phyloP scores from a whole-genome alignment of 75 land plant genomes.

The Cryptomeria japonica region DNA sequence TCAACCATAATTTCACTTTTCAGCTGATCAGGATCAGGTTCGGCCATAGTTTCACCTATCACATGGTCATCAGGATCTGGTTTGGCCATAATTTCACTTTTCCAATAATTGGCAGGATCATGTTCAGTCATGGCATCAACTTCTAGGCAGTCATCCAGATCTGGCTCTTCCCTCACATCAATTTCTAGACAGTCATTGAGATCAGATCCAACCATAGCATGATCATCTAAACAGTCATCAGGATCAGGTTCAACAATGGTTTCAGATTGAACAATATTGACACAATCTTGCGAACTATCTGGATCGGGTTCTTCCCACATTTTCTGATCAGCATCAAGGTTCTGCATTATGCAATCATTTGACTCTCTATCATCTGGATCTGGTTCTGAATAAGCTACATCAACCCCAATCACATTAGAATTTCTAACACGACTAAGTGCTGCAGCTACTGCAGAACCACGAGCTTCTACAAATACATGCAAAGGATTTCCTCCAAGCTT shows the following conservation, averaged over 20 bases:
- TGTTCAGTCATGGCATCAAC: constrained; percentile 23
- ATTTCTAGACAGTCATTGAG: constrained; percentile 21
- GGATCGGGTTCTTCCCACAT: constrained; percentile 42
- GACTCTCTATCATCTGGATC: constrained; percentile 45
- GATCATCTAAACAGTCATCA: constrained; percentile 16
- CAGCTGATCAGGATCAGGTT: constrained; percentile 36
- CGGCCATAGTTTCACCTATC: background rate
- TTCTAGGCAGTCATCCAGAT: constrained; percentile 29
- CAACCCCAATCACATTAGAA: constrained; percentile 11
- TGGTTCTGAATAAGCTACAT: constrained; percentile 23
- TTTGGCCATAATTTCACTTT: background rate
- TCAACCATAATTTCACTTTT: background rate
- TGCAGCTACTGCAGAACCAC: constrained; percentile 75
- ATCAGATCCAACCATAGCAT: constrained; percentile 18
- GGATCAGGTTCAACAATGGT: constrained; percentile 37
- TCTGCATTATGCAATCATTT: background rate
- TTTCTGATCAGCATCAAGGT: background rate
- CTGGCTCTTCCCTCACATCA: constrained; percentile 21
- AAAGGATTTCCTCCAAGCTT: constrained; percentile 73
- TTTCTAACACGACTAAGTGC: constrained; percentile 51
- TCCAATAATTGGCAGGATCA: constrained; percentile 26
- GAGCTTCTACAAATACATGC: constrained; percentile 35
- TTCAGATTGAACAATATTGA: background rate
- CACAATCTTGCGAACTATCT: constrained; percentile 16
- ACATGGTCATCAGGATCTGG: background rate